A percentile compares a stretch with the other conserved stretches of the same genome.
These are phyloP conservation scores for Flueggea neowawraea DNA, from an alignment of 441 rosid species.

Conservation along the genomic window DNA sequence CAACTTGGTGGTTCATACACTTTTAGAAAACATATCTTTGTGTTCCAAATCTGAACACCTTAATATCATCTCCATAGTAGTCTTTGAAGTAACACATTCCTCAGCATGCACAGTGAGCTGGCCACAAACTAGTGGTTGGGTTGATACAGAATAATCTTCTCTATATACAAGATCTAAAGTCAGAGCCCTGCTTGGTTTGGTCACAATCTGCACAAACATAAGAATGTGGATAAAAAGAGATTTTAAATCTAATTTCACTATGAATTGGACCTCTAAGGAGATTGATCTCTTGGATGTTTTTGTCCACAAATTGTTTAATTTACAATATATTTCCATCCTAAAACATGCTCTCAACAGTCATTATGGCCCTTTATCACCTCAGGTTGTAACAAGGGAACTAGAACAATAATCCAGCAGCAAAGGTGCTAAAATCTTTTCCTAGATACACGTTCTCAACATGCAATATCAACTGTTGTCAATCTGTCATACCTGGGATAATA, in stretches of 20 bases:
- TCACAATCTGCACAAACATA: conserved; percentile 53
- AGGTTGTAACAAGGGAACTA: no score
- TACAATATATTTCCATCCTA: no score
- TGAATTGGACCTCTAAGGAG: no score
- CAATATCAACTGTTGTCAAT: not conserved
- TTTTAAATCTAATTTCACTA: no score
- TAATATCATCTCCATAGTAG: conserved; percentile 61
- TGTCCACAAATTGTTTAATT: no score
- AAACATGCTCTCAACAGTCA: no score
- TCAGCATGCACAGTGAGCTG: conserved; percentile 82
- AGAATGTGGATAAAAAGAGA: not conserved
- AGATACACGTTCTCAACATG: no score
- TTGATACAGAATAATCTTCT: conserved; percentile 42
- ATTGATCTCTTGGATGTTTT: no score
- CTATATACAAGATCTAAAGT: conserved; percentile 57
- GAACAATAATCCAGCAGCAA: no score
- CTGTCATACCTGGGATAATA: conserved; percentile 69
- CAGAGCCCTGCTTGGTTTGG: conserved; percentile 53
- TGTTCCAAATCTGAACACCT: conserved; percentile 78
- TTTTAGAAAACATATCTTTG: conserved; percentile 75
- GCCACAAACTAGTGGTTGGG: conserved; percentile 36
- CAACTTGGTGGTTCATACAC: conserved; percentile 45
- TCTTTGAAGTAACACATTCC: conserved; percentile 75
- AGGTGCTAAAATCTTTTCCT: no score
- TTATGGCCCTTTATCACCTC: no score